A percentile compares a stretch with the other conserved stretches of the same genome.
Conservation (phyloP, 805 yeast species). For the Hanseniaspora thailandica region DNA sequence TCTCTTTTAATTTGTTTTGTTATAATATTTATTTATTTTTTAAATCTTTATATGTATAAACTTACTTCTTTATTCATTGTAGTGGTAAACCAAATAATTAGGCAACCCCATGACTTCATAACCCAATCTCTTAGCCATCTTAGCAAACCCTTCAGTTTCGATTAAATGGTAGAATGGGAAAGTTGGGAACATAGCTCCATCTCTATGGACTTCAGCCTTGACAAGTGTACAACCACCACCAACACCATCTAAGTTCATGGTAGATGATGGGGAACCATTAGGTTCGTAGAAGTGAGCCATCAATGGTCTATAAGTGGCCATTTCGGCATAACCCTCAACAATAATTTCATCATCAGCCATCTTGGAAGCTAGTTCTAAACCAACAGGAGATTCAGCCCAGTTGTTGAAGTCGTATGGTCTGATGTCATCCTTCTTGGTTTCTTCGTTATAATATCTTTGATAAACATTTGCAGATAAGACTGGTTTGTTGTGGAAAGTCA, state of each 20-base stretch:
- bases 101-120: slow-evolving; percentile 89
- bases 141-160: slow-evolving; percentile 97
- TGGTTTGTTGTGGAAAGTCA: slow-evolving; percentile 75
- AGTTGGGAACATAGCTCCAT: slow-evolving; percentile 99
- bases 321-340: slow-evolving; percentile 86
- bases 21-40: neutral
- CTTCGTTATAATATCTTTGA: slow-evolving; percentile 62
- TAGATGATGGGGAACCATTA: slow-evolving; percentile 48
- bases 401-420: slow-evolving; percentile 93
- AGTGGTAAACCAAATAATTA: slow-evolving; percentile 84
- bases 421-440: slow-evolving; percentile 42
- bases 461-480: slow-evolving; percentile 86
- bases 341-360: slow-evolving; percentile 82
- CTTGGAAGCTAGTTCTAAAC: slow-evolving; percentile 55
- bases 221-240: slow-evolving; percentile 96
- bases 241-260: slow-evolving; percentile 87
- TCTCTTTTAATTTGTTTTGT: neutral
- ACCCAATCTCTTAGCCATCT: slow-evolving; percentile 90
- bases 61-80: slow-evolving; percentile 66
- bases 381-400: slow-evolving; percentile 83
- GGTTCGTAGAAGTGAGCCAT: slow-evolving; percentile 82
- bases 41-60: neutral
- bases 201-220: slow-evolving; percentile 95
- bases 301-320: slow-evolving; percentile 86
- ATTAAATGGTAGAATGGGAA: slow-evolving; percentile 94